Percentiles rank a stretch among this genome's conserved stretches.
These are phyloP conservation scores for Puccinia novopanici DNA, from an alignment of 1,284 basidiomycete genomes.

Conservation along the genomic window DNA sequence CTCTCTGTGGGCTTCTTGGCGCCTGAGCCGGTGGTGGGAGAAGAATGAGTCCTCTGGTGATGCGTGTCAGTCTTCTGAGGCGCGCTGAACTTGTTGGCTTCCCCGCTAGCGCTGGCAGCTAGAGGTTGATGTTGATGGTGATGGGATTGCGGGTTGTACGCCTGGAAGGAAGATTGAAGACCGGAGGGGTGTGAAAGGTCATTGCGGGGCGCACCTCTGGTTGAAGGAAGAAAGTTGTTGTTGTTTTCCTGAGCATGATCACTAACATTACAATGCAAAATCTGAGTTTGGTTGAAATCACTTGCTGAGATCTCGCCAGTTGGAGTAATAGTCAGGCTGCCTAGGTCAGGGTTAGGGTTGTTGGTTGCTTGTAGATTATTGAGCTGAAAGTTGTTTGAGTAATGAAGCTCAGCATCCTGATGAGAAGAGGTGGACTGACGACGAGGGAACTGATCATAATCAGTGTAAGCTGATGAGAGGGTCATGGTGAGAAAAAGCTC, in stretches of 20 bases:
- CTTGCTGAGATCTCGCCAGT: too few relatives aligned
- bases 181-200: slow-evolving; percentile 12
- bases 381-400: too few relatives aligned
- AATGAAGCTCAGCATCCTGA: too few relatives aligned
- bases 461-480: too few relatives aligned
- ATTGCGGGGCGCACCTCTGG: background rate
- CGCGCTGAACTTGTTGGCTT: background rate
- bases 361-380: too few relatives aligned
- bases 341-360: too few relatives aligned
- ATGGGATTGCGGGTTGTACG: slow-evolving; percentile 6
- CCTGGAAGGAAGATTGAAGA: too few relatives aligned
- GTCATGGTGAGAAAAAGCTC: too few relatives aligned
- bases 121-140: slow-evolving; percentile 5
- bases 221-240: background rate
- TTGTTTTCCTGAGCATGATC: background rate
- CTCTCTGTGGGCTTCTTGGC: background rate
- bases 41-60: background rate
- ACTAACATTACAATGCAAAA: background rate
- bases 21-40: background rate
- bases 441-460: too few relatives aligned
- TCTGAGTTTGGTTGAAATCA: slow-evolving; percentile 15
- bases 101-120: background rate
- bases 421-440: too few relatives aligned
- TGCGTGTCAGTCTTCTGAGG: background rate
- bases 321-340: too few relatives aligned